phyloP scores from a whole-genome alignment of 257 asterid genomes.

The Penstemon newberryi region DNA sequence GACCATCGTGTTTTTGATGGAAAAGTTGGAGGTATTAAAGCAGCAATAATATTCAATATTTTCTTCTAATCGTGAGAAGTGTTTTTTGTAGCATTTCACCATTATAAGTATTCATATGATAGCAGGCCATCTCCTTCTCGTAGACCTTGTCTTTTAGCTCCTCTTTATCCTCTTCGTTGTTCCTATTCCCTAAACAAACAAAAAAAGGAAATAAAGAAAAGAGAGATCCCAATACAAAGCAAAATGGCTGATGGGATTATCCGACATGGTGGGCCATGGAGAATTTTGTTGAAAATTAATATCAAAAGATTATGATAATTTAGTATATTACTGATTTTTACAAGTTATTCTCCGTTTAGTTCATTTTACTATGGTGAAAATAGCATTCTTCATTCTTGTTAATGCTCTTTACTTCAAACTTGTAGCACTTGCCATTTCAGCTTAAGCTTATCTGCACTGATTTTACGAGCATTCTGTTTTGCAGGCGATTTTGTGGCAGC shows the following conservation, averaged over 20 bases:
- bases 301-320: neutral
- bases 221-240: neutral
- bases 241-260: neutral
- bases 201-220: neutral
- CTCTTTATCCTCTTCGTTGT: neutral
- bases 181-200: neutral
- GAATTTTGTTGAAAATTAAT: neutral
- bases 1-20: conserved; percentile 98
- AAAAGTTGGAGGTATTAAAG: conserved; percentile 78
- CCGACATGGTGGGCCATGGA: neutral
- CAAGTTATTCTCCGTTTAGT: neutral
- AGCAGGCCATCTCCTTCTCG: neutral
- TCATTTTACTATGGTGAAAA: neutral
- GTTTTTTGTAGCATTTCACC: conserved; percentile 2
- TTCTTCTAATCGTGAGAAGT: conserved; percentile 6
- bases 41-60: conserved; percentile 10
- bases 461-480: conserved; percentile 24
- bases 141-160: neutral
- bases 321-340: neutral
- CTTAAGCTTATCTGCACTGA: neutral
- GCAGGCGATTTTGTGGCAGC: conserved; percentile 73
- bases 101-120: neutral
- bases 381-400: neutral
- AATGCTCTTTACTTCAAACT: neutral
- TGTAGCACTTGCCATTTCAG: neutral